phyloP scores from a whole-genome alignment of 148 eudicot species.

The Nepenthes gracilis region DNA sequence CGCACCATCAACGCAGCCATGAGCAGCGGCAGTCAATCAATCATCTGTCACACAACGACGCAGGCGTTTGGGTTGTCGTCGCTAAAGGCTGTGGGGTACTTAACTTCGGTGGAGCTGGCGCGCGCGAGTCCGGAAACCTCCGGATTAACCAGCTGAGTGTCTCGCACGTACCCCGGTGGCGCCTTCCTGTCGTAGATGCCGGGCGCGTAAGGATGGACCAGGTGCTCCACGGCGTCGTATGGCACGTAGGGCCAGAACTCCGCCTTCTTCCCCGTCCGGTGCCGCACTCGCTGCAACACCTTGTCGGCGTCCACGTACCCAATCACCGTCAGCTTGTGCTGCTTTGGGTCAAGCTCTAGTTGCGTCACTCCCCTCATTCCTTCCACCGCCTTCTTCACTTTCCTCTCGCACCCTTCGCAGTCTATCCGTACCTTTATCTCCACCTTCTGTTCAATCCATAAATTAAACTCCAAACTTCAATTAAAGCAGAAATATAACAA shows the following conservation, averaged over 20 bases:
- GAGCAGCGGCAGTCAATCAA: background rate
- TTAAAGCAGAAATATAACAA: no score
- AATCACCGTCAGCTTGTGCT: conserved; percentile 31
- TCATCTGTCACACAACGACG: conserved; percentile 23
- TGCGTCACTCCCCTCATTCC: conserved; percentile 56
- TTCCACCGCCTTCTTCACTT: conserved; percentile 36
- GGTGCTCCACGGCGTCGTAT: conserved; percentile 32
- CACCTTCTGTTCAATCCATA: conserved; percentile 22
- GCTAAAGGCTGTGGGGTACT: conserved; percentile 45
- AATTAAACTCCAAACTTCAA: no score
- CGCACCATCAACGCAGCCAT: no score
- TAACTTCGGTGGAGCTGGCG: conserved; percentile 40
- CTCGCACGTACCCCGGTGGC: conserved; percentile 49
- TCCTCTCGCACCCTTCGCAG: conserved; percentile 53
- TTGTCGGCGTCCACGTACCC: conserved; percentile 46
- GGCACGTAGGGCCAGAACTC: conserved; percentile 48
- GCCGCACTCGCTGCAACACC: conserved; percentile 37
- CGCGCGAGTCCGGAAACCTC: conserved; percentile 18
- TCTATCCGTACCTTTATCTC: conserved; percentile 53
- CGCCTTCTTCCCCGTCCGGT: conserved; percentile 13
- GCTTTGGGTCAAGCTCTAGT: conserved; percentile 33
- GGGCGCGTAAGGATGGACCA: conserved; percentile 29
- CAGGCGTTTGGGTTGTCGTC: conserved; percentile 64
- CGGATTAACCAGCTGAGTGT: conserved; percentile 18
- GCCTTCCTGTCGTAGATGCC: conserved; percentile 54